These are phyloP conservation scores for Erysimum cheiri DNA, from an alignment of 441 rosid genomes.

Conservation along the genomic window DNA sequence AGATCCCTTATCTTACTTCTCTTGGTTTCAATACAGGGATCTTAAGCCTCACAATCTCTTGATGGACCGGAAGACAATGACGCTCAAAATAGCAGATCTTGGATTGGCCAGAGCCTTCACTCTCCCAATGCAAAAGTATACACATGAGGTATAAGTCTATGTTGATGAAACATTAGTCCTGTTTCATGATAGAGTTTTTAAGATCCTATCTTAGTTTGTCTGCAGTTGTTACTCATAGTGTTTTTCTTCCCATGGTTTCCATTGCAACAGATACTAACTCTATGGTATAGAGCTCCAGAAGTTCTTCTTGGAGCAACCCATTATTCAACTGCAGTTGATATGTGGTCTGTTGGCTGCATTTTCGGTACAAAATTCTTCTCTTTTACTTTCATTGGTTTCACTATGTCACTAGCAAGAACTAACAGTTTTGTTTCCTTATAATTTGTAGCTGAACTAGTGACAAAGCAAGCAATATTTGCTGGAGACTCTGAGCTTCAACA, in stretches of 20 bases:
- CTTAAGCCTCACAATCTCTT: constrained; percentile 96
- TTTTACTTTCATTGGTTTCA: constrained; percentile 6
- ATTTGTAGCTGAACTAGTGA: constrained; percentile 79
- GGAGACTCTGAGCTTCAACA: constrained; percentile 99
- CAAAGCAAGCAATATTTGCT: constrained; percentile 86
- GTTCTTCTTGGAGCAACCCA: constrained; percentile 95
- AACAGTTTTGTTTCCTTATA: constrained; percentile 26
- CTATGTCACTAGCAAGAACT: constrained; percentile 11
- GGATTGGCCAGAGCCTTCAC: constrained; percentile 93
- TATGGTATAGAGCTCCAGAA: constrained; percentile 98
- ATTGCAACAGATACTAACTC: constrained; percentile 74
- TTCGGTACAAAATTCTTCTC: constrained; percentile 61
- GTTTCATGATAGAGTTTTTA: background rate
- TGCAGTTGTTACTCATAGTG: constrained; percentile 11
- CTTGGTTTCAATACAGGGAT: constrained; percentile 56
- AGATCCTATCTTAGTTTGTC: background rate
- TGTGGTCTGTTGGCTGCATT: constrained; percentile 98
- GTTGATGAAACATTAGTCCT: constrained; percentile 6
- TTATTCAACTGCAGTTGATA: constrained; percentile 97
- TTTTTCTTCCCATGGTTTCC: background rate
- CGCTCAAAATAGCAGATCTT: constrained; percentile 94
- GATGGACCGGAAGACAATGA: constrained; percentile 81
- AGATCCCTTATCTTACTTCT: background rate
- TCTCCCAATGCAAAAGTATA: constrained; percentile 69
- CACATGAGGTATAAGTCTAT: constrained; percentile 65